Evolutionary conservation across 2,329 filamentous ascomycete species (phyloP), one percentile per base, ranked within the genome.

Genomic region (Pseudovirgaria hyperparasitica): DNA sequence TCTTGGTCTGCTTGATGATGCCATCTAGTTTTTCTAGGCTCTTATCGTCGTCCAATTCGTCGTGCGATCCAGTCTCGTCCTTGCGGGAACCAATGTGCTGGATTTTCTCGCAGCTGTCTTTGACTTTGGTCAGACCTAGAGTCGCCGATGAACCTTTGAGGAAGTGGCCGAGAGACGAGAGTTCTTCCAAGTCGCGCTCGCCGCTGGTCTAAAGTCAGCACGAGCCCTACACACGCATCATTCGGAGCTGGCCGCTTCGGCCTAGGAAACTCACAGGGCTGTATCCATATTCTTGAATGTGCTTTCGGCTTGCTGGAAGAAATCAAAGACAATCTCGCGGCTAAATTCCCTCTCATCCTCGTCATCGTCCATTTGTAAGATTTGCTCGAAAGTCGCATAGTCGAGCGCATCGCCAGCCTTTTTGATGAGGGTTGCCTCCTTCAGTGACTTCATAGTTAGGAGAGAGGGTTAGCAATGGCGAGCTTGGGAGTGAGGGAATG

Each of bases 281-380:
- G 58, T 53, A 48, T 94, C 75, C 77, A 98, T 94, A 42, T 85
- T 73, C 11, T 59, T 58, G 54, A 96, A 94, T 0, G 87, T 96
- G 40, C 72, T 68, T 40, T 85, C 71, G 19, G 85, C 87, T 60
- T 98, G 90, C 11, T 84, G 76, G 42, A 96, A 92, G 63, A 93
- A 98, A 35, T 84, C 82, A 49, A 74, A 78, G 25, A 96, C 86
- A 39, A 98, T 86, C 34, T 79, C 77, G 43, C 67, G 72, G 59
- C 81, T 92, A 65, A 96, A 96, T 25, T 93, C 84, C 42, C 76
- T 70, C 37, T 87, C 80, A 8, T 76, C 72, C 40, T 82, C 78
- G 38, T 82, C 80, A 38, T 96, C 90, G 54, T 98, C 90, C 87
- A 98, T 94, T 57, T 96, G 90, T 36, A 96, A 72, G 52, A 98